Evolutionary conservation across 495 filamentous ascomycete species (phyloP).

Genomic region (Pyronema domesticum): DNA sequence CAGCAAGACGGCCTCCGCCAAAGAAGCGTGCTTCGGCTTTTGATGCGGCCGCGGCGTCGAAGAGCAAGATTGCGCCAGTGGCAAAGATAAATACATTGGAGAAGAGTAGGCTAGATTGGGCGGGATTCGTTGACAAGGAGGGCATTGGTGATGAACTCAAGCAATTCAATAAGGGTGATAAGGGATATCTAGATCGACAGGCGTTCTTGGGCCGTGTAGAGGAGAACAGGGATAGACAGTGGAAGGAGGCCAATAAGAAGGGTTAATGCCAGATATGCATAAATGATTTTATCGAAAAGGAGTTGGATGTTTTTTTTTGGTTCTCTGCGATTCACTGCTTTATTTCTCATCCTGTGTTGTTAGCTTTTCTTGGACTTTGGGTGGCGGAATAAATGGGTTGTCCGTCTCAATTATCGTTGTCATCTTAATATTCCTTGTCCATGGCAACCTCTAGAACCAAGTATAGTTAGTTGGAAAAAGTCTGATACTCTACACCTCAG

Average conservation of each 20-base stretch:
- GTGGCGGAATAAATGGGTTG: too few species aligned
- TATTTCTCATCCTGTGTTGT: too few species aligned
- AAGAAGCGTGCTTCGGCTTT: constrained; percentile 61
- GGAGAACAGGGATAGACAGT: constrained; percentile 39
- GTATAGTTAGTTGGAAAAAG: too few species aligned
- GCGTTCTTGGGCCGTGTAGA: constrained; percentile 79
- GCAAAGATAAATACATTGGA: constrained; percentile 91
- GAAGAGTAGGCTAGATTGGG: constrained; percentile 91
- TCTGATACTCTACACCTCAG: too few species aligned
- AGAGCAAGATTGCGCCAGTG: constrained; percentile 34
- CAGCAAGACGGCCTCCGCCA: constrained; percentile 44
- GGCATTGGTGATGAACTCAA: constrained; percentile 84
- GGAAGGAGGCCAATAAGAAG: constrained; percentile 22
- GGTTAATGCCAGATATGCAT: neutral
- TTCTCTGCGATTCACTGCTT: too few species aligned
- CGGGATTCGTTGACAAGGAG: constrained; percentile 75
- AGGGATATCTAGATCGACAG: constrained; percentile 64
- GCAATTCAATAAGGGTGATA: constrained; percentile 64
- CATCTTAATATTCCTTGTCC: too few species aligned
- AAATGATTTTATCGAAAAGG: too few species aligned
- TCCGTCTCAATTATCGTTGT: too few species aligned
- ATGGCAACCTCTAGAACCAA: too few species aligned
- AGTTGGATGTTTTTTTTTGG: too few species aligned
- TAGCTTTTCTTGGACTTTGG: too few species aligned
- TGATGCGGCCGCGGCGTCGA: constrained; percentile 37